Base-by-base conservation (phyloP, 495 filamentous ascomycete genomes). In the Penicillium riverlandense region DNA sequence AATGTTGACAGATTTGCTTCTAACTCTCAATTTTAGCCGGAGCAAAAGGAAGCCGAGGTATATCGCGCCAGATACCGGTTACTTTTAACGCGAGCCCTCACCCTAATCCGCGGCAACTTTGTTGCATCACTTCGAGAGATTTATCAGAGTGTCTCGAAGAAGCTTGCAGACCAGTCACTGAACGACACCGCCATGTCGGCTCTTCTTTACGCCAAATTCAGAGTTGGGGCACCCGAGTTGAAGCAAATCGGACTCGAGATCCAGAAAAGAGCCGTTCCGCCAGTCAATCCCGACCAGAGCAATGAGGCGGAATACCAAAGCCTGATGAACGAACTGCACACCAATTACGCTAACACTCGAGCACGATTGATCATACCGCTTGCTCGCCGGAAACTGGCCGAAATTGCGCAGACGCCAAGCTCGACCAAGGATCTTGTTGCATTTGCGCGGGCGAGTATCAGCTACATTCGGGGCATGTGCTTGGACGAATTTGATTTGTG, bases 71-170 rank as follows among this genome's bases (percentile, higher is more conserved):
- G 78, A 45, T 88, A 87, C 55, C 69, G 84, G 15, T 69, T 85
- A 12, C 74, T 86, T 22, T 68, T 88, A 44, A 88, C 84, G 6
- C 78, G 84, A 36, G 83, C 79, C 11, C 67, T 88, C 27, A 88
- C 84, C 0, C 77, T 96, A 16, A 90, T 94, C 33, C 83, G 92
- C 12, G 91, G 91, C 43, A 84, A 89, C 49, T 88, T 95, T 35
- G 82, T 96, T 8, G 71, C 85, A 35, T 65, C 78, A 11, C 65
- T 88, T 5, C 75, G 79, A 29, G 85, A 90, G 40, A 81, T 84
- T 39, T 75, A 84, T 35, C 72, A 79, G 30, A 84, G 82, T 49
- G 82, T 87, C 9, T 71, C 79, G 8, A 84, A 82, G 51, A 80
- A 84, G 37, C 78, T 88, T 41, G 75, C 80, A 27, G 79, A 85